phyloP scores from a whole-genome alignment of 306 rosid species.

The Ochetophila trinervis region DNA sequence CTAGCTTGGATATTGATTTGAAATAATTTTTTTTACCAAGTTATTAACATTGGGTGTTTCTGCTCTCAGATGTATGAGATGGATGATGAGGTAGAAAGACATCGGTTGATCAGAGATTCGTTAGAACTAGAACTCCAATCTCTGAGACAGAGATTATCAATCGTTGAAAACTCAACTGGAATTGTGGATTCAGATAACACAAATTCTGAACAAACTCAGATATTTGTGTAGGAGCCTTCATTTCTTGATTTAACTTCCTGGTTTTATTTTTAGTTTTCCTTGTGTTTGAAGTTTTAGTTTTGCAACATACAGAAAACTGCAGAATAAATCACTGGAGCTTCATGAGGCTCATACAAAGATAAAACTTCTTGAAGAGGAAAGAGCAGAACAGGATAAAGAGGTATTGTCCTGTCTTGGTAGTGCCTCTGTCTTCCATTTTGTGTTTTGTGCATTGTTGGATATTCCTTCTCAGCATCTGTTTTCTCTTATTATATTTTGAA shows the following conservation, averaged over 20 bases:
- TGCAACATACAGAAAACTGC: constrained; percentile 44
- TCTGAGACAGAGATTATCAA: constrained; percentile 59
- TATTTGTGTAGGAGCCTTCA: constrained; percentile 50
- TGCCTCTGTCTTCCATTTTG: constrained; percentile 6
- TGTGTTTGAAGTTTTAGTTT: constrained; percentile 14
- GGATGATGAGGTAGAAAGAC: constrained; percentile 81
- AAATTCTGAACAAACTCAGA: constrained; percentile 40
- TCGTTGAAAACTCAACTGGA: constrained; percentile 51
- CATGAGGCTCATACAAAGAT: constrained; percentile 59
- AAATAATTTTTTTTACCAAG: background rate
- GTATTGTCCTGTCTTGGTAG: constrained; percentile 37
- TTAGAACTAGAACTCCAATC: constrained; percentile 70
- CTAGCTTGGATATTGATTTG: background rate
- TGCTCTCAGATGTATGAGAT: constrained; percentile 65
- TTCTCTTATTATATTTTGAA: constrained; percentile 30
- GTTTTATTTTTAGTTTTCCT: constrained; percentile 11
- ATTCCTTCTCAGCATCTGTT: constrained; percentile 1
- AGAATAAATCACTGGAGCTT: constrained; percentile 46
- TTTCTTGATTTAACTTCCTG: constrained; percentile 24
- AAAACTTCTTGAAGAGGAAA: constrained; percentile 83
- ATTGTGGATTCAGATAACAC: constrained; percentile 43
- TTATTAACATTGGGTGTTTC: background rate
- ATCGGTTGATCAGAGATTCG: constrained; percentile 67
- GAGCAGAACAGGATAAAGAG: constrained; percentile 61
- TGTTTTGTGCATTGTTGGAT: constrained; percentile 3